Evolutionary conservation across 2,329 filamentous ascomycete genomes (phyloP), one percentile per base, ranked within the genome.

Genomic region (Clonostachys rhizophaga): DNA sequence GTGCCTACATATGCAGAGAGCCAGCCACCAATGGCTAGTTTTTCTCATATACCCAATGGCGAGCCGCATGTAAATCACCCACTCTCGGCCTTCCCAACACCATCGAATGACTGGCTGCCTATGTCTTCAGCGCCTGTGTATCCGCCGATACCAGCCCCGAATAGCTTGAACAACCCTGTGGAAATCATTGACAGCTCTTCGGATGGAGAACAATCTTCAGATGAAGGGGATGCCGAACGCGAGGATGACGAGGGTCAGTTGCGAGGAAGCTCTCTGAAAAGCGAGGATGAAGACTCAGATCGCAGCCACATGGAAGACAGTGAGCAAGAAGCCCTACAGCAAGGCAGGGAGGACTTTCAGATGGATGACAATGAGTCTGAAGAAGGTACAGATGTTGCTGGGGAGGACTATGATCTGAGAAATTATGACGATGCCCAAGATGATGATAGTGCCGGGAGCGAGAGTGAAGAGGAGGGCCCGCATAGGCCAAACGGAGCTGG

Each of bases 371-470:
- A 50, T 40, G 58, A 57, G 42, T 52, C 56, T 42, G 51, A 50
- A 17, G 57, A 63, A 44, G 58, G 55, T 16, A 55, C 56, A 2
- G 60, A 64, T 14, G 47, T 57, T 17, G 52, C 55, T 35, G 63
- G 64, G 12, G 61, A 66, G 34, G 63, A 65, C 47, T 65, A 65
- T 24, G 61, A 66, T 42, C 50, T 65, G 30, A 51, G 61, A 43
- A 64, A 64, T 37, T 65, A 65, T 46, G 59, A 60, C 42, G 51
- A 53, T 39, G 53, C 62, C 30, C 59, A 55, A 35, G 58, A 61
- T 42, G 64, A 67, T 20, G 65, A 64, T 16, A 63, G 66, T 14
- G 24, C 9, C n/a, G 45, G 42, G 24, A 46, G 40, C 17, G 45
- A 42, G 9, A 34, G 20, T 44, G 63, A 67, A 17, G 63, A 63